These are phyloP conservation scores for Rhododendron henanense DNA, from an alignment of 148 eudicot genomes.

Conservation along the genomic window DNA sequence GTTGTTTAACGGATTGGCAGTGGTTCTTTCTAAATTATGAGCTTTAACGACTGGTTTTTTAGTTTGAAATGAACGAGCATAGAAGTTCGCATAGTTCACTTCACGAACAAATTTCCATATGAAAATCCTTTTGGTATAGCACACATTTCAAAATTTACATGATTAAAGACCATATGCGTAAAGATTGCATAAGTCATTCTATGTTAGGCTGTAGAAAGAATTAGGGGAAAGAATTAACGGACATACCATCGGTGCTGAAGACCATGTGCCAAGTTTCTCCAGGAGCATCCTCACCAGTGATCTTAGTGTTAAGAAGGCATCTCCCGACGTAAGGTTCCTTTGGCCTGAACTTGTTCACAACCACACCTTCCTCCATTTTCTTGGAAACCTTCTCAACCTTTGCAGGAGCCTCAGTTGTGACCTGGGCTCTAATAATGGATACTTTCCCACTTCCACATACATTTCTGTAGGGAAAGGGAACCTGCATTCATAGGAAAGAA, in stretches of 20 bases:
- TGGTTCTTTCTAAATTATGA: background rate
- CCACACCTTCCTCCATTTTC: constrained; percentile 89
- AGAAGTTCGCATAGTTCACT: background rate
- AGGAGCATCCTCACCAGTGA: constrained; percentile 97
- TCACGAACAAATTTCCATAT: background rate
- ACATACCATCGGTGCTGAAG: constrained; percentile 76
- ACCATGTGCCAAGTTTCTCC: constrained; percentile 99
- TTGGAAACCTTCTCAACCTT: constrained; percentile 76
- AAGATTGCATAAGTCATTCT: background rate
- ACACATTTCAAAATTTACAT: background rate
- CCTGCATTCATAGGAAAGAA: constrained; percentile 24
- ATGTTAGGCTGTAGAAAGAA: background rate
- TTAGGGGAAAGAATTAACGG: background rate
- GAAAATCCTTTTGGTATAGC: background rate
- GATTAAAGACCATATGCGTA: background rate
- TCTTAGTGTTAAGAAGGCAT: constrained; percentile 86
- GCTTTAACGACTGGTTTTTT: background rate
- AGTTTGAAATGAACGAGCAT: background rate
- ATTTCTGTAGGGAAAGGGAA: constrained; percentile 55
- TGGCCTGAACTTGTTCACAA: constrained; percentile 81
- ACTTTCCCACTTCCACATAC: constrained; percentile 44
- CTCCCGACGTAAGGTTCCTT: constrained; percentile 82
- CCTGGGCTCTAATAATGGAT: constrained; percentile 67
- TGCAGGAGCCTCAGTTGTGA: constrained; percentile 65
- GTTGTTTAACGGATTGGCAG: background rate